phyloP scores from a whole-genome alignment of 192 early-diverging fungal genomes.

The Diversispora epigaea region DNA sequence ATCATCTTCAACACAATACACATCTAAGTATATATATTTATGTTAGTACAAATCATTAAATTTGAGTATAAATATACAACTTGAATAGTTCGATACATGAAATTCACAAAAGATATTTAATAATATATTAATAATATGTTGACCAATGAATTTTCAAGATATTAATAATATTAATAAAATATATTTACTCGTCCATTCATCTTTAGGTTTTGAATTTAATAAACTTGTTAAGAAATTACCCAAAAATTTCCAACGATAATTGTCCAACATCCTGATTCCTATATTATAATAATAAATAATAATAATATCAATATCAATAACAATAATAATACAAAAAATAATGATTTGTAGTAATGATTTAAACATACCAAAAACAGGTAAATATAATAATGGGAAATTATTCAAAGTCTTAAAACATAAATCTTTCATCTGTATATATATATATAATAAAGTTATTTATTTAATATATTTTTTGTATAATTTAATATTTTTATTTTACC shows the following conservation, averaged over 20 bases:
- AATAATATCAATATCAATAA: no score
- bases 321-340: no score
- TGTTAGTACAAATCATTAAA: not conserved
- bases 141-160: not conserved
- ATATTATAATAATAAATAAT: not conserved
- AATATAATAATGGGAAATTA: no score
- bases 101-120: not conserved
- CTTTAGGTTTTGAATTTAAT: not conserved
- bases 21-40: not conserved
- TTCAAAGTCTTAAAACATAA: no score
- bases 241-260: constrained; percentile 8
- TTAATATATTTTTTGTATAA: no score
- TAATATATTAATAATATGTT: not conserved
- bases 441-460: no score
- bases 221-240: constrained; percentile 6
- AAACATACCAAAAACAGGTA: no score
- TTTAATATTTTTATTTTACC: no score
- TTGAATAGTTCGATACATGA: not conserved
- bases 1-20: not conserved
- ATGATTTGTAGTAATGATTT: no score
- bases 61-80: not conserved
- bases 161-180: not conserved
- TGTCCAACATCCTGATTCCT: not conserved
- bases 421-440: no score
- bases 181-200: not conserved